Evolutionary conservation across 768 basidiomycete species (phyloP).

Genomic region (Mycena leptocephala): DNA sequence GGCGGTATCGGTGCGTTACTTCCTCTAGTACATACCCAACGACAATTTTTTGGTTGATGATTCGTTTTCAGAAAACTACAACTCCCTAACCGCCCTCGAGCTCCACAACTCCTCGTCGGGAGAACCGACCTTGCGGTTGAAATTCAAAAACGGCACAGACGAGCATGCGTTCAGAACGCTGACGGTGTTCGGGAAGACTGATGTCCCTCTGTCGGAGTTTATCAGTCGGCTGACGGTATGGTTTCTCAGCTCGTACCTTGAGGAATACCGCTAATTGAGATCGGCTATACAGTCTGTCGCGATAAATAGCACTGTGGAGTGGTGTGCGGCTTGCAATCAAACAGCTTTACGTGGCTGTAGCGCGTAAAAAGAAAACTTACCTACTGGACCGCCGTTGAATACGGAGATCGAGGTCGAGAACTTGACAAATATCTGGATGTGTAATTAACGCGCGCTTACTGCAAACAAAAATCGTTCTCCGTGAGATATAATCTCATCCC

Average conservation of each 20-base stretch:
- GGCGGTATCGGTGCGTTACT: constrained; percentile 53
- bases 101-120: constrained; percentile 51
- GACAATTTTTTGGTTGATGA: not conserved
- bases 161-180: constrained; percentile 49
- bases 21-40: not conserved
- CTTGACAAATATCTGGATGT: not conserved
- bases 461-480: not conserved
- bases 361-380: not conserved
- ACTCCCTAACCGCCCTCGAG: constrained; percentile 60
- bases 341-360: constrained; percentile 57
- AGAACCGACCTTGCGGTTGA: constrained; percentile 60
- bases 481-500: too few species aligned
- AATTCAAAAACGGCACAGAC: constrained; percentile 67
- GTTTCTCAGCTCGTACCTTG: not conserved
- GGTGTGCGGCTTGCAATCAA: constrained; percentile 64
- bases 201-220: constrained; percentile 59
- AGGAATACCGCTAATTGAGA: not conserved
- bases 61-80: constrained; percentile 54
- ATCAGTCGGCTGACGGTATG: constrained; percentile 55
- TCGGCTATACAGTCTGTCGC: constrained; percentile 50
- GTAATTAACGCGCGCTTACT: not conserved
- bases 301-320: constrained; percentile 60
- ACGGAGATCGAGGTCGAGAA: not conserved
- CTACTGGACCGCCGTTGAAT: not conserved
- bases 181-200: constrained; percentile 52